Percentiles rank a stretch among this genome's conserved stretches.
These are phyloP conservation scores for Suillus fuscotomentosus DNA, from an alignment of 768 basidiomycete genomes.

Conservation along the genomic window DNA sequence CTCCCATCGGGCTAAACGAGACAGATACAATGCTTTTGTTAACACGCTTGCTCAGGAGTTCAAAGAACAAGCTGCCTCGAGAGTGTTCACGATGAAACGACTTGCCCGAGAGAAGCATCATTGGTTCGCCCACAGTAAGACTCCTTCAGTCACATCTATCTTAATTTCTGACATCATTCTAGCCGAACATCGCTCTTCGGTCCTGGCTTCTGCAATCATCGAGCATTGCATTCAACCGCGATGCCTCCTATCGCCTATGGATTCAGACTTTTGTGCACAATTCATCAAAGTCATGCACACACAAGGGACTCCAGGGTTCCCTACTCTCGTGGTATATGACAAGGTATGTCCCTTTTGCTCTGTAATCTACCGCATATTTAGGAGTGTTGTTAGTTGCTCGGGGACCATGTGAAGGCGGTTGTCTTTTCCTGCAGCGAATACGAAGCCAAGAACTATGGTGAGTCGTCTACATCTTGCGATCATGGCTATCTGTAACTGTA, in stretches of 20 bases:
- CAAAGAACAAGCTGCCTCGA: constrained; percentile 71
- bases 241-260: constrained; percentile 91
- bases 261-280: constrained; percentile 91
- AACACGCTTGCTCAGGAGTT: constrained; percentile 63
- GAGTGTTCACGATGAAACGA: constrained; percentile 75
- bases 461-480: constrained; percentile 14
- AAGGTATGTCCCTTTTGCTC: constrained; percentile 44
- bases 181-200: constrained; percentile 37
- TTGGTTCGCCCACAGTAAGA: constrained; percentile 73
- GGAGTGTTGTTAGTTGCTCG: constrained; percentile 62
- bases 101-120: constrained; percentile 74
- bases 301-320: constrained; percentile 87
- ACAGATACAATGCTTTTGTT: constrained; percentile 63
- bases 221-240: constrained; percentile 94
- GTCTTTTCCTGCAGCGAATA: constrained; percentile 95
- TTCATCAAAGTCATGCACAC: constrained; percentile 87
- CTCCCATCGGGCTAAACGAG: constrained; percentile 59
- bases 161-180: background rate
- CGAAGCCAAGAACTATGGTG: constrained; percentile 93
- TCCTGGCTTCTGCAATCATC: constrained; percentile 63
- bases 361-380: background rate
- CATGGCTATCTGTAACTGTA: constrained; percentile 3
- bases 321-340: constrained; percentile 82
- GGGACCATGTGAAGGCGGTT: constrained; percentile 78
- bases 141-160: constrained; percentile 1